phyloP scores from a whole-genome alignment of 495 filamentous ascomycete species.

The Gamarada debralockiae region DNA sequence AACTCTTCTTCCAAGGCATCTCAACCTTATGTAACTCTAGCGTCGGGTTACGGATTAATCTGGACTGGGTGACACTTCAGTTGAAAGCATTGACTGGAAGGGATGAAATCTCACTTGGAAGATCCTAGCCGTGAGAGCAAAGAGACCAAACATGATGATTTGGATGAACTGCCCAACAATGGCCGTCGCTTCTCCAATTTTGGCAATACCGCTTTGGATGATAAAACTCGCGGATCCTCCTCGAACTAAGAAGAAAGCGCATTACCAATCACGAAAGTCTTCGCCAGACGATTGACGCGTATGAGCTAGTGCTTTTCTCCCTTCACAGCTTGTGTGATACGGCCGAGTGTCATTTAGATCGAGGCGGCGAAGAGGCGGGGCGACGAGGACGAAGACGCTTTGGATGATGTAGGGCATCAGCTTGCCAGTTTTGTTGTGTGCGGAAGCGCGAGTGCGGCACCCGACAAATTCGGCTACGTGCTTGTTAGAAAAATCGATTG shows the following conservation, averaged over 20 bases:
- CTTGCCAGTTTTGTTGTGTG: constrained; percentile 32
- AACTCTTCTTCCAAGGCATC: constrained; percentile 44
- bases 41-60: constrained; percentile 13
- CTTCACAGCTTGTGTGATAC: constrained; percentile 37
- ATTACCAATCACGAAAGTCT: constrained; percentile 40
- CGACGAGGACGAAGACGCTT: constrained; percentile 41
- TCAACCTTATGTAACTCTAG: constrained; percentile 5
- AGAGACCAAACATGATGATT: constrained; percentile 50
- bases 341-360: constrained; percentile 51
- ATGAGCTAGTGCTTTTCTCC: constrained; percentile 38
- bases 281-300: constrained; percentile 32
- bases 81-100: background rate
- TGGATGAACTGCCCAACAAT: constrained; percentile 44
- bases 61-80: constrained; percentile 3
- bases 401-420: constrained; percentile 44
- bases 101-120: constrained; percentile 26
- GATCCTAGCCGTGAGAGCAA: constrained; percentile 40
- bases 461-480: constrained; percentile 40
- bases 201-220: constrained; percentile 30
- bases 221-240: too few relatives aligned
- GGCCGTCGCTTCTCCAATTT: constrained; percentile 42
- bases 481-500: too few relatives aligned
- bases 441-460: constrained; percentile 38
- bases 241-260: constrained; percentile 35
- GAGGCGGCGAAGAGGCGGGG: constrained; percentile 48